A percentile compares a stretch with the other conserved stretches of the same genome.
Conservation (phyloP, 768 basidiomycete genomes). For the Pholiota molesta region DNA sequence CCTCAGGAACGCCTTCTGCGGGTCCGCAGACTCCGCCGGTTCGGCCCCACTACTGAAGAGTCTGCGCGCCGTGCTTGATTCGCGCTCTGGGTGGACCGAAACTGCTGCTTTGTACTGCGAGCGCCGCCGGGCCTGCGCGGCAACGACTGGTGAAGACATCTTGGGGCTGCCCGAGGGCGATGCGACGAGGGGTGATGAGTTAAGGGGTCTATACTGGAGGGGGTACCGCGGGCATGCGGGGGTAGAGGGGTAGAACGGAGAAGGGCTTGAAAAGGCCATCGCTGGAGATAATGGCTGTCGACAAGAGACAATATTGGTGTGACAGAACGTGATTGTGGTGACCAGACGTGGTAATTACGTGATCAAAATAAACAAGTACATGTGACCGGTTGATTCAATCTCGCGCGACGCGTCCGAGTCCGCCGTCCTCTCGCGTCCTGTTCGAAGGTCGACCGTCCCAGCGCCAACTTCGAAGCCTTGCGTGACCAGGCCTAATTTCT, state of each 20-base stretch:
- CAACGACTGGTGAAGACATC: constrained; percentile 46
- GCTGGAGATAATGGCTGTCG: not conserved
- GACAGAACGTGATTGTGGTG: not conserved
- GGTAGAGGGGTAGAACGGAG: constrained; percentile 34
- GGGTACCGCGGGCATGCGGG: constrained; percentile 33
- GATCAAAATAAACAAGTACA: not conserved
- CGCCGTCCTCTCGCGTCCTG: no score
- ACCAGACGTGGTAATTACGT: not conserved
- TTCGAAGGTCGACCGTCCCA: no score
- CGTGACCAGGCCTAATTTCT: no score
- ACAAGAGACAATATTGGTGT: not conserved
- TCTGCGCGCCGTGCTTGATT: constrained; percentile 6
- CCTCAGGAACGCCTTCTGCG: constrained; percentile 57
- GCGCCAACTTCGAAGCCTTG: no score
- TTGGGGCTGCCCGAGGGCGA: constrained; percentile 33
- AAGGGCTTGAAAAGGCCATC: constrained; percentile 2
- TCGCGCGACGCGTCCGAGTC: no score
- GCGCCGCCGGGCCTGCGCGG: constrained; percentile 51
- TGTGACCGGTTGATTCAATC: no score
- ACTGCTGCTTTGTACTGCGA: constrained; percentile 53
- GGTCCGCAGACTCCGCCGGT: constrained; percentile 26
- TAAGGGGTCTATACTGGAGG: constrained; percentile 37
- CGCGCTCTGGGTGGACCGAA: constrained; percentile 14
- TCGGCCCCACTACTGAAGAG: constrained; percentile 3
- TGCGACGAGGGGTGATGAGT: constrained; percentile 52